Base-by-base conservation (phyloP, 306 rosid species). In the Mimosa bimucronata region DNA sequence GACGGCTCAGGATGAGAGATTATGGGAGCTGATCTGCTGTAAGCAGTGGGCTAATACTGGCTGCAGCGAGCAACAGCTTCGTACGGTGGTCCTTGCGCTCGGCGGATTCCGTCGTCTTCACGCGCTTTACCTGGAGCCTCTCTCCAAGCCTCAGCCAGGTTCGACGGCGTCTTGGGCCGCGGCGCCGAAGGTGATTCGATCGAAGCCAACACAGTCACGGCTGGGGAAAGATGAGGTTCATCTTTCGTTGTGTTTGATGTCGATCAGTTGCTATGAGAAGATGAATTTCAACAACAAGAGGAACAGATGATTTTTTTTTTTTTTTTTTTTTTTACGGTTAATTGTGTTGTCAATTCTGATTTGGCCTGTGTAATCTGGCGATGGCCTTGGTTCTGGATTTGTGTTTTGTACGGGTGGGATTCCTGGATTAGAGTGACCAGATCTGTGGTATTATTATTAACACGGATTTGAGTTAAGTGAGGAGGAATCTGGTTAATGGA, bases 11-110 rank as follows among this genome's bases (percentile, higher is more conserved):
- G 97, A 92, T 40, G 94, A 92, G 90, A 85, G 97, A 48, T 90
- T 92, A 4, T 92, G 97, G 94, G 94, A 90, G 88, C 85, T 92
- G 82, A 92, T 92, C 81, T 92, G 94, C 68, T 88, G 88, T 9
- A 82, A 88, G 42, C 94, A 90, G 77, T 88, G 90, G 97, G 85
- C 83, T 1, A 90, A 92, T 85, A 88, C 79, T 66, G 92, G 91
- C 60, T 90, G 89, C 58, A 85, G 84, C 28, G 80, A 86, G 65
- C 84, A 86, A 65, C 97, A 88, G 77, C 87, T 92, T 9, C 87
- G 94, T 79, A 87, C 97, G 53, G 97, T 90, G 37, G 92, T 92
- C 79, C 87, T 90, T 9, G 90, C 90, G 3, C 94, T 90, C 1
- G 97, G 97, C 1, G 97, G 97, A 13, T 92, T 92, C 64, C 92